A percentile compares a stretch with the other conserved stretches of the same genome.
Evolutionary conservation across 2,329 filamentous ascomycete genomes (phyloP).

Genomic region (Colletotrichum agaves): DNA sequence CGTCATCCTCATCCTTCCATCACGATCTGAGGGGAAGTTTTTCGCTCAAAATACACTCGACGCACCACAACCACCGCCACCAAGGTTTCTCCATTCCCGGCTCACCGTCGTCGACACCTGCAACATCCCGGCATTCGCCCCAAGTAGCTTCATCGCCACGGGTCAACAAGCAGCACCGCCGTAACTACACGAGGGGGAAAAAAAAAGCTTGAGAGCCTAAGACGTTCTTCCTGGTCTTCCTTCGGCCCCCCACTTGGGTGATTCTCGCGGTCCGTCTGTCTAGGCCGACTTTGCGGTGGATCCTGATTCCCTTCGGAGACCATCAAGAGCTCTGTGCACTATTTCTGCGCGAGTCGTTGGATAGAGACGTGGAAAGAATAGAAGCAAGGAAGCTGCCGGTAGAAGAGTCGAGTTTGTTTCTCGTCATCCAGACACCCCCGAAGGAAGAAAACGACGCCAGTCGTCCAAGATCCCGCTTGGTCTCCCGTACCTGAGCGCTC

Average conservation of each 20-base stretch:
- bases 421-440: conserved; percentile 36
- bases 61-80: conserved; percentile 18
- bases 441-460: conserved; percentile 29
- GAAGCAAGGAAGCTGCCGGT: conserved; percentile 30
- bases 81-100: conserved; percentile 34
- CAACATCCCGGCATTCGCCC: conserved; percentile 28
- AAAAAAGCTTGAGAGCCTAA: conserved; percentile 25
- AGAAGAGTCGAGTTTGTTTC: conserved; percentile 35
- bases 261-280: conserved; percentile 37
- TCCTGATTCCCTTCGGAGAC: conserved; percentile 27
- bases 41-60: conserved; percentile 7
- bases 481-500: conserved; percentile 40
- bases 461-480: conserved; percentile 37
- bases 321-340: conserved; percentile 38
- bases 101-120: conserved; percentile 34
- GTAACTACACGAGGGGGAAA: conserved; percentile 9
- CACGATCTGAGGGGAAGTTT: not conserved
- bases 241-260: conserved; percentile 37
- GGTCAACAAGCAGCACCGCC: conserved; percentile 15
- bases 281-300: conserved; percentile 35
- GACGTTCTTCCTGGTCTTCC: conserved; percentile 32
- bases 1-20: conserved; percentile 17
- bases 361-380: conserved; percentile 22
- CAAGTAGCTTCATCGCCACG: conserved; percentile 28
- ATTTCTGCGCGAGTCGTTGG: conserved; percentile 27